Base-by-base conservation (phyloP, 2,329 filamentous ascomycete genomes). In the Stagonosporopsis rhizophila region DNA sequence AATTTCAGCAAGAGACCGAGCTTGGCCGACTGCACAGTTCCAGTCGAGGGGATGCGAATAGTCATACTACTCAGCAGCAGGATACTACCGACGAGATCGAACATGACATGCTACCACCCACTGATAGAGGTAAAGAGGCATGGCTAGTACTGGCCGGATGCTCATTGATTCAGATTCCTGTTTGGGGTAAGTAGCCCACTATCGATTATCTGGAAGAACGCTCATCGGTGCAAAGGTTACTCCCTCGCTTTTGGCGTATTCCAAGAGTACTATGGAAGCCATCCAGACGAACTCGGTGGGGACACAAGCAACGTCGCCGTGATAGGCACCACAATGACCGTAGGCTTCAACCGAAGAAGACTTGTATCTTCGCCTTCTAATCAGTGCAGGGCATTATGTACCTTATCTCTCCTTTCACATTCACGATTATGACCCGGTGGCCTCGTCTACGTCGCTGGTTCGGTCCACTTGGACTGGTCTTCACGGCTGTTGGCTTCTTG, bases 311-410 rank as follows among this genome's bases (percentile, higher is more conserved):
- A 50, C 32, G 56, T 67, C 30, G 62, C 62, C 34, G 57, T 62
- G 1, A 58, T 64, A n/a, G 61, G 65, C 14, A 67, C 65, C 3
- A 68, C 60, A 12, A 52, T 66, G 28, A 67, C 58, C 6, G 65
- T 68, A 51, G 32, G 66, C 40, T 39, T 3, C n/a, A 2, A 23
- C 37, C 19, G 7, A 6, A 17, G 2, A 22, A 22, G 6, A 9
- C 6, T 17, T 9, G 7, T 6, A 28, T 11, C 12, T 11, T 6
- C 6, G n/a, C 6, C 37, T 32, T 20, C 53, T 56, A 15, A 56
- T 35, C 4, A n/a, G 2, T 15, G 6, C n/a, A 56, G 61, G 80
- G 79, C 5, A 71, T 80, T 23, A 75, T 80, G 64, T 81, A 80
- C 65, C 70, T 81, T 22, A 68, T 64, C 25, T 72, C 73, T 2